These are phyloP conservation scores for Fusarium metavorans DNA, from an alignment of 2,329 filamentous ascomycete genomes.

Conservation along the genomic window DNA sequence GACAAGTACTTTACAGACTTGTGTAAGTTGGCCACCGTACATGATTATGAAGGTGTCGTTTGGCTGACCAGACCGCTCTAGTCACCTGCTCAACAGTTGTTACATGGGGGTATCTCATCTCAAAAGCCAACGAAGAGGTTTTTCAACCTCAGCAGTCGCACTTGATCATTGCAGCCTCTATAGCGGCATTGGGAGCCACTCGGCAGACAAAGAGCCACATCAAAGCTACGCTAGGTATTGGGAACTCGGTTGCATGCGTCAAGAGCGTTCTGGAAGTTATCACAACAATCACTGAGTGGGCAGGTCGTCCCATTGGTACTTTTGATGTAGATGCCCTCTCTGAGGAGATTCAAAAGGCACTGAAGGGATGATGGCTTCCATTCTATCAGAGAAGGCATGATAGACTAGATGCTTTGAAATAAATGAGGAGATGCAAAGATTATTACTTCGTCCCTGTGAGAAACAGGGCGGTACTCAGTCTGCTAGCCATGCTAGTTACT, in stretches of 20 bases:
- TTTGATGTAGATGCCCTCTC: conserved; percentile 23
- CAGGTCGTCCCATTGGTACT: conserved; percentile 10
- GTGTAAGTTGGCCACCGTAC: conserved; percentile 2
- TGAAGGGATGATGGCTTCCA: conserved; percentile 54
- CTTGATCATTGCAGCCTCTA: conserved; percentile 22
- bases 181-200: conserved; percentile 17
- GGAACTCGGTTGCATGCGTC: conserved; percentile 16
- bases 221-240: conserved; percentile 20
- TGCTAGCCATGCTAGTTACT: conserved; percentile 86
- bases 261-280: conserved; percentile 9
- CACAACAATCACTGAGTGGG: conserved; percentile 15
- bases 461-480: conserved; percentile 74
- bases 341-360: conserved; percentile 1
- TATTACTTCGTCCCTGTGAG: conserved; percentile 64
- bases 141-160: conserved; percentile 20
- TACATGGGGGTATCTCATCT: conserved; percentile 26
- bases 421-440: background rate
- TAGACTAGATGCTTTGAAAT: background rate
- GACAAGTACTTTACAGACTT: conserved; percentile 31
- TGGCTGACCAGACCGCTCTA: background rate
- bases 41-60: background rate
- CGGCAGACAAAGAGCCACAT: conserved; percentile 28
- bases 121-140: conserved; percentile 23
- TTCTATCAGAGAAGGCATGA: too few species aligned
- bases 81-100: conserved; percentile 30